Percentiles rank a stretch among this genome's conserved stretches.
Conservation (phyloP, 2,329 filamentous ascomycete species). For the Penicillium sp. region DNA sequence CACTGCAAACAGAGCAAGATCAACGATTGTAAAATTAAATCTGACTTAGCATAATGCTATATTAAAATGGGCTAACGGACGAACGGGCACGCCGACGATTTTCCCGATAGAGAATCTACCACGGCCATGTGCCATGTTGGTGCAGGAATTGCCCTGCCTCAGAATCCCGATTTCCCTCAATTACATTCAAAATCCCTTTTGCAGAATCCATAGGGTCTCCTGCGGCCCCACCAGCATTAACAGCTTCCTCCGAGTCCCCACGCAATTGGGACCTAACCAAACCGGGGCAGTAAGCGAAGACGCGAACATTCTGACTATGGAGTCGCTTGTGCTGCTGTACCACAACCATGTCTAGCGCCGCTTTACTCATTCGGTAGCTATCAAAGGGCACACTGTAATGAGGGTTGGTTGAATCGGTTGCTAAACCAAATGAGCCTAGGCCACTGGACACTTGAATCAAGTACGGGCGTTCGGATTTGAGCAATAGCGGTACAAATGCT, state of each 20-base stretch:
- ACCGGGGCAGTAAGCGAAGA: slow-evolving; percentile 32
- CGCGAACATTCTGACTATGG: slow-evolving; percentile 20
- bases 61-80: neutral
- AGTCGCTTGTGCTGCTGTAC: slow-evolving; percentile 22
- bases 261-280: slow-evolving; percentile 35
- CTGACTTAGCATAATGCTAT: neutral
- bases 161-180: slow-evolving; percentile 34
- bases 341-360: slow-evolving; percentile 24
- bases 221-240: slow-evolving; percentile 24
- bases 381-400: slow-evolving; percentile 9
- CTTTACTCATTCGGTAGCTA: slow-evolving; percentile 27
- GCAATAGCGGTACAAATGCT: slow-evolving; percentile 38
- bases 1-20: neutral
- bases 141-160: slow-evolving; percentile 35
- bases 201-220: slow-evolving; percentile 31
- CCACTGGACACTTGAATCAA: slow-evolving; percentile 42
- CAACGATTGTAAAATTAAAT: neutral
- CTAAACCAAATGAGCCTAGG: slow-evolving; percentile 32
- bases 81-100: neutral
- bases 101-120: neutral
- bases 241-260: slow-evolving; percentile 28
- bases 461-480: slow-evolving; percentile 31
- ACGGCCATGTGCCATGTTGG: slow-evolving; percentile 22
- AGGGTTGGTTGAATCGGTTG: neutral
- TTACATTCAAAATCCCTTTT: slow-evolving; percentile 27